phyloP scores from a whole-genome alignment of 139 green algal genomes.

The Chlorella sp. region DNA sequence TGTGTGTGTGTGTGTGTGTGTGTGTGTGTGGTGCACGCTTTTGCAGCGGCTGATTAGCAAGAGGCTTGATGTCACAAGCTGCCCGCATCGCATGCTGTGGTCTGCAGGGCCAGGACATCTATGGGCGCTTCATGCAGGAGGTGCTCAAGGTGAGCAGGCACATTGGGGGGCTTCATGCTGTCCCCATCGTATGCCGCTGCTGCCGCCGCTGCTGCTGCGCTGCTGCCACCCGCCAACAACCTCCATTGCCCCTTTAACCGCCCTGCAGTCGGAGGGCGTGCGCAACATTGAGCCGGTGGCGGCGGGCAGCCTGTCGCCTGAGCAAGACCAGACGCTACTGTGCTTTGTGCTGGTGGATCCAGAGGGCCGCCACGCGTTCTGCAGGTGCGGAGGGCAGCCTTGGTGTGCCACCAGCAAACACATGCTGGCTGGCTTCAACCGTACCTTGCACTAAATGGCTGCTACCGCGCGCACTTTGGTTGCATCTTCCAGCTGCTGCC shows the following conservation, averaged over 20 bases:
- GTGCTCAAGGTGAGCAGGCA: constrained; percentile 71
- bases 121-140: constrained; percentile 82
- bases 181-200: too few relatives aligned
- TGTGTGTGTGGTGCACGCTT: too few relatives aligned
- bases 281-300: constrained; percentile 45
- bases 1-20: too few relatives aligned
- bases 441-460: too few relatives aligned
- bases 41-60: too few relatives aligned
- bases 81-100: background rate
- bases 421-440: background rate
- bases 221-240: too few relatives aligned
- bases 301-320: constrained; percentile 3
- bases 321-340: constrained; percentile 78
- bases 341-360: constrained; percentile 92
- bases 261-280: constrained; percentile 62
- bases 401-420: background rate
- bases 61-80: too few relatives aligned
- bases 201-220: too few relatives aligned
- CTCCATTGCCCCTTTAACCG: too few relatives aligned
- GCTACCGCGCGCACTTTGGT: too few relatives aligned
- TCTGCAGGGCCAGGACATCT: constrained; percentile 70
- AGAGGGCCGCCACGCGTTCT: constrained; percentile 76
- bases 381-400: constrained; percentile 12
- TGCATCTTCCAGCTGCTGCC: background rate
- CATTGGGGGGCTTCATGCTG: background rate